Evolutionary conservation across 345 rosid genomes (phyloP), one percentile per base, ranked within the genome.

Genomic region (Diplotaxis tenuifolia): DNA sequence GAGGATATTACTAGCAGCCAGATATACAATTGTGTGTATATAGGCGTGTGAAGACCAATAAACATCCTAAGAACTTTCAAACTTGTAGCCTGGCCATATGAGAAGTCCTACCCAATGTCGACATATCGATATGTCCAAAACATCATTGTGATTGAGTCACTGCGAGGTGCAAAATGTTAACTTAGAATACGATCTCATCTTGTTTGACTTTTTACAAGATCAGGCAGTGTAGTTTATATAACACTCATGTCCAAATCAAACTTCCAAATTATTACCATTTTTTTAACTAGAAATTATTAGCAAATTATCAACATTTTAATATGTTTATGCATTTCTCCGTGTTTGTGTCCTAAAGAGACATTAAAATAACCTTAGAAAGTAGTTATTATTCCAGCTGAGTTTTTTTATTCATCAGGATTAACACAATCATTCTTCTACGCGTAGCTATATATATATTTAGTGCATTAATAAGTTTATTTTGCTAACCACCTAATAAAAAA

Each of bases 61-160:
- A 49, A 25, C 16, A 59, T 67, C 68, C 31, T 29, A 62, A 28
- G 65, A 75, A 75, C 15, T 68, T 75, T 75, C 74, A 75, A 68
- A 61, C n/a, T 62, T 53, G 27, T 50, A 50, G 31, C 19, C 21
- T 50, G 34, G 31, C 19, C 21, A 68, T 68, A 61, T 61, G 72
- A 38, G 38, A 75, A 68, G 40, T 61, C 74, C 10, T 25, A 50
- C 47, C 40, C 55, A 59, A 18, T 27, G 55, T 67, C 47, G 58
- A 40, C 64, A 68, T 16, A 42, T 58, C 14, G 19, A 57, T n/a
- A 42, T 42, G 50, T 42, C 50, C 50, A 1, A 42, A 40, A 40
- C 49, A 40, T 38, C 45, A 1, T 42, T 42, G 50, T 42, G 18
- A 42, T 1, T n/a, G 50, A 42, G 50, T 42, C 18, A 42, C 6